Evolutionary conservation across 352 stramenopile species (phyloP).

Genomic region (Phytophthora kernoviae): DNA sequence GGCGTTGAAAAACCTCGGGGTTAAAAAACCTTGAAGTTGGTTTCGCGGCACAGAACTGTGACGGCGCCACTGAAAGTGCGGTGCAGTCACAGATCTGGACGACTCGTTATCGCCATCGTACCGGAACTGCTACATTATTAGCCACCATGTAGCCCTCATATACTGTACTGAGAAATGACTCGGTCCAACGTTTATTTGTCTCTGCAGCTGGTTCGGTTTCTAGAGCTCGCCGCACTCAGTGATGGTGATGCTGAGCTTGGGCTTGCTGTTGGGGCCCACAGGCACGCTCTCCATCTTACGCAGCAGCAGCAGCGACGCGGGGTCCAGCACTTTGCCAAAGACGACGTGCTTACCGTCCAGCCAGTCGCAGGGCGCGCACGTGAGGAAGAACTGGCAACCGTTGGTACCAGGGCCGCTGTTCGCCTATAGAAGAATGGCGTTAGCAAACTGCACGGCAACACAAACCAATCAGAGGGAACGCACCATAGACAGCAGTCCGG

Average conservation of each 20-base stretch:
- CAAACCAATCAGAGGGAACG: conserved; percentile 3
- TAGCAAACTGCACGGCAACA: background rate
- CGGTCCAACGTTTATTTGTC: no score
- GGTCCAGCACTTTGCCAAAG: conserved; percentile 94
- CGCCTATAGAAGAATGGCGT: conserved; percentile 47
- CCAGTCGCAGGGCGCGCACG: conserved; percentile 93
- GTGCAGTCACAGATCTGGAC: no score
- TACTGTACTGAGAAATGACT: no score
- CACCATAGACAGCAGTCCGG: conserved; percentile 85
- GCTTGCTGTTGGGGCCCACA: conserved; percentile 83
- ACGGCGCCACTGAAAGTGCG: background rate
- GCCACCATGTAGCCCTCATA: no score
- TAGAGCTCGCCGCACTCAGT: conserved; percentile 92
- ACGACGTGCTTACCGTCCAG: conserved; percentile 97
- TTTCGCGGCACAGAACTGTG: background rate
- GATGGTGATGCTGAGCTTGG: conserved; percentile 86
- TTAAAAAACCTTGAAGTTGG: background rate
- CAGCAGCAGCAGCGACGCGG: conserved; percentile 83
- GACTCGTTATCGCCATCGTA: no score
- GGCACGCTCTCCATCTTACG: conserved; percentile 93
- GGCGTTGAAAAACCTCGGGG: background rate
- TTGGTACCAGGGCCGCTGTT: conserved; percentile 96
- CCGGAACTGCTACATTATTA: no score
- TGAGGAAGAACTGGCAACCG: conserved; percentile 96
- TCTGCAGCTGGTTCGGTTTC: no score